phyloP scores from a whole-genome alignment of 75 land plant genomes.

The Selaginella moellendorffii region DNA sequence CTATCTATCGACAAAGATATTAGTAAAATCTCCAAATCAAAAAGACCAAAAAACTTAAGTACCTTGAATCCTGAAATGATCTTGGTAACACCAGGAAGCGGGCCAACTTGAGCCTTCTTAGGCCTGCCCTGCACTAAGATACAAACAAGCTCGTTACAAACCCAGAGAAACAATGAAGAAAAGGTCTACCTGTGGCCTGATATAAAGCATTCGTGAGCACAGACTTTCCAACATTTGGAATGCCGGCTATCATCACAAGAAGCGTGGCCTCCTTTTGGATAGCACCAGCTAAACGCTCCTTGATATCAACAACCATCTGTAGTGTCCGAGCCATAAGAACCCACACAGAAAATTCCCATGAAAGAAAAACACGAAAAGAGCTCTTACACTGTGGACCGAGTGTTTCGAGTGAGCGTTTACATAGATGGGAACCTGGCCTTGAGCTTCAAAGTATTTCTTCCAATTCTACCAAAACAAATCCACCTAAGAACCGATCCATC shows the following conservation, averaged over 20 bases:
- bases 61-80: constrained; percentile 92
- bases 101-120: constrained; percentile 84
- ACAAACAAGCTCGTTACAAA: neutral
- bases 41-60: neutral
- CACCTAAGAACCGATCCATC: constrained; percentile 42
- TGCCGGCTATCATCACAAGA: constrained; percentile 89
- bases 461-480: constrained; percentile 42
- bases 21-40: no score
- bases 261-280: constrained; percentile 72
- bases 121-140: constrained; percentile 59
- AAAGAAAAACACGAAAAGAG: neutral
- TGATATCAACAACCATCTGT: constrained; percentile 54
- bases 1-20: constrained; percentile 68
- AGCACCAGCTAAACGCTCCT: constrained; percentile 17
- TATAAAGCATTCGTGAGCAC: constrained; percentile 75
- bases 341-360: neutral
- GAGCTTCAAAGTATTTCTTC: constrained; percentile 46
- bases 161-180: neutral
- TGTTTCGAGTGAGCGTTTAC: constrained; percentile 60
- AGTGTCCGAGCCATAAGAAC: neutral
- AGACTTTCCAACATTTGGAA: constrained; percentile 97
- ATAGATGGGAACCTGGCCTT: constrained; percentile 36
- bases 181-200: constrained; percentile 11
- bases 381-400: constrained; percentile 47
- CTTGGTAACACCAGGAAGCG: constrained; percentile 90